Evolutionary conservation across 345 rosid species (phyloP).

Genomic region (Garcia nutans): DNA sequence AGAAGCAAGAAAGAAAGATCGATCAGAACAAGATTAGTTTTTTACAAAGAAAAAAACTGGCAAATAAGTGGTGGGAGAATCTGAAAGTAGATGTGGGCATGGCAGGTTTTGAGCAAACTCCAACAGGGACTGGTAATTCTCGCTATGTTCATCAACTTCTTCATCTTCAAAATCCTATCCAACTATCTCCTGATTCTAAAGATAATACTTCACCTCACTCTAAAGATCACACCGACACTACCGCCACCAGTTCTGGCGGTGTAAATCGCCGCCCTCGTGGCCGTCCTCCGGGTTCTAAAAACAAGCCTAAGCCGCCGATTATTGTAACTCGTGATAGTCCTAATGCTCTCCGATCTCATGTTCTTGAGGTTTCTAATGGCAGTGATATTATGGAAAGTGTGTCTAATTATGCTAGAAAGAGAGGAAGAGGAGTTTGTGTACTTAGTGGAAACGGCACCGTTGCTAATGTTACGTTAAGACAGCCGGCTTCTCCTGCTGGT

Average conservation of each 20-base stretch:
- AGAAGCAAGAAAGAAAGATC: no score
- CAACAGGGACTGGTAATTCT: slow-evolving; percentile 27
- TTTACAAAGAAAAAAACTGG: slow-evolving; percentile 30
- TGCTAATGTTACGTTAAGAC: slow-evolving; percentile 59
- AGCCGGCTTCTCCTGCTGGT: slow-evolving; percentile 57
- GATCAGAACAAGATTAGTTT: background rate
- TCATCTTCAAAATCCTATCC: slow-evolving; percentile 40
- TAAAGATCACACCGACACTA: slow-evolving; percentile 18
- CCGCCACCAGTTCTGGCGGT: slow-evolving; percentile 6
- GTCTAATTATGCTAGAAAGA: slow-evolving; percentile 50
- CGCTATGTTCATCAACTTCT: slow-evolving; percentile 46
- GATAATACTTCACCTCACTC: slow-evolving; percentile 23
- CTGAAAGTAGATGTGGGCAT: slow-evolving; percentile 40
- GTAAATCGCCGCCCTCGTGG: slow-evolving; percentile 68
- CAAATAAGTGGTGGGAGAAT: slow-evolving; percentile 53
- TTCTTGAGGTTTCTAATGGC: slow-evolving; percentile 63
- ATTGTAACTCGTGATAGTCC: slow-evolving; percentile 72
- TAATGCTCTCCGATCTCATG: slow-evolving; percentile 72
- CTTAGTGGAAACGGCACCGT: slow-evolving; percentile 71
- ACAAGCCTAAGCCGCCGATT: slow-evolving; percentile 72
- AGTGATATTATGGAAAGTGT: slow-evolving; percentile 65
- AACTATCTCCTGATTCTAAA: slow-evolving; percentile 38
- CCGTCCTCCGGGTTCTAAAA: slow-evolving; percentile 78
- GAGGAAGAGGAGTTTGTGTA: slow-evolving; percentile 77
- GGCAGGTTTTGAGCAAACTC: slow-evolving; percentile 45